These are phyloP conservation scores for Allomyces macrogynus DNA, from an alignment of 192 early-diverging fungal species.

Conservation along the genomic window DNA sequence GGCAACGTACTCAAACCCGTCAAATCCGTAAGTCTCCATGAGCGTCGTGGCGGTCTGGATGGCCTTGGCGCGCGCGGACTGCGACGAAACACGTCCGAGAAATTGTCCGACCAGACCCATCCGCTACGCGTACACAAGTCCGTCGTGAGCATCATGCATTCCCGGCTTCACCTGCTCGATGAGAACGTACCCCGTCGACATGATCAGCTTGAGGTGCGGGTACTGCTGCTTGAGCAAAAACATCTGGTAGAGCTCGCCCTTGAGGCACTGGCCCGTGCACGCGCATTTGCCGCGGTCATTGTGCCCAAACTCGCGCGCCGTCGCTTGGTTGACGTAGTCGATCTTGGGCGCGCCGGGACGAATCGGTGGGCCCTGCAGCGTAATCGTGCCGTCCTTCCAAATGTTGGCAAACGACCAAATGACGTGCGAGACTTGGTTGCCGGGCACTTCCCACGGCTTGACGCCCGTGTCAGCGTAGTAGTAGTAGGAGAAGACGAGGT, in stretches of 20 bases:
- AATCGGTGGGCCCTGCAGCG: background rate
- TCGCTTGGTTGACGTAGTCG: background rate
- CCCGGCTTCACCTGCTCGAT: no score
- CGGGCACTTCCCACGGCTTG: background rate
- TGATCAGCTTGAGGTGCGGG: slow-evolving; percentile 2
- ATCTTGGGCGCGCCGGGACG: background rate
- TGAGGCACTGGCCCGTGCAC: background rate
- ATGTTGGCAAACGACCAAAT: background rate
- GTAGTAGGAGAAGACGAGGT: background rate
- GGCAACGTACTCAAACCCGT: background rate
- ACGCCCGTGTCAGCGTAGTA: background rate
- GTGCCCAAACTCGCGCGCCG: background rate
- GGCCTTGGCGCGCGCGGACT: background rate
- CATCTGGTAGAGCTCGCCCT: background rate
- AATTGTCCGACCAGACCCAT: slow-evolving; percentile 2
- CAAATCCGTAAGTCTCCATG: background rate
- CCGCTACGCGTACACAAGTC: background rate
- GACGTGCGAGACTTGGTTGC: background rate
- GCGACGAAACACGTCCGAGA: background rate
- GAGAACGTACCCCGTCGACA: background rate
- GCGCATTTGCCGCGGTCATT: background rate
- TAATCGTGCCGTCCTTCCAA: background rate
- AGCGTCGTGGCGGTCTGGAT: background rate
- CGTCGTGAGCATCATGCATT: no score
- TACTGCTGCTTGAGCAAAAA: slow-evolving; percentile 5